Base-by-base conservation (phyloP, 768 basidiomycete genomes). In the Lentinula detonsa region DNA sequence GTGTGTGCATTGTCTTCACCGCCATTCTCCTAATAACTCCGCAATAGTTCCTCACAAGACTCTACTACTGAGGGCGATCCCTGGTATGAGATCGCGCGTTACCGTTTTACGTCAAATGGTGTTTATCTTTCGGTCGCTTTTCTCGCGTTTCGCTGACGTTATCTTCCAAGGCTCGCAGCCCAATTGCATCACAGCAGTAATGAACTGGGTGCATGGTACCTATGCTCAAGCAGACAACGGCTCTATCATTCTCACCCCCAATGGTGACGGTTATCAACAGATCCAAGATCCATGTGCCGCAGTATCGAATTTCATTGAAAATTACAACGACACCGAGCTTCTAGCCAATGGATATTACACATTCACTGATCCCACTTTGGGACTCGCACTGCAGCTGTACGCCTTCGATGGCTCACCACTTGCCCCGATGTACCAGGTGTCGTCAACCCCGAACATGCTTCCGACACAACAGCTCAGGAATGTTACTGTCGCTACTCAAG, bases 231-330 rank as follows among this genome's bases (percentile, higher is more conserved):
- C 84, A 62, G 21, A 76, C 57, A 95, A 98, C 68, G 94, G 94
- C 6, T 96, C 93, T 9, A 83, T 98, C 62, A 71, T 82, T 43
- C 75, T 93, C 68, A 74, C 69, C 2, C 91, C 95, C 1, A 82
- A 93, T 64, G 83, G 80, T 16, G 96, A 99, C 71, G 96, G 96
- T 15, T 91, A 85, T 74, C 93, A 97, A 71, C 95, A 96, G 78
- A 82, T 98, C 43, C 94, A 99, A 77, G 90, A 95, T 65, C 89
- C 94, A 0, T 99, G 96, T 69, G 90, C 89, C 1, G 91, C 94
- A 9, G 78, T 82, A 9, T 93, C 95, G 33, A 93, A 94, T 71
- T 88, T 95, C 70, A 84, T 98, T 67, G 86, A 95, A 68, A 71
- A 76, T 50, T 98, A 94, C 82, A 90, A 92, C 75, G 70, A 81